Percentiles rank a stretch among this genome's conserved stretches.
Evolutionary conservation across 192 early-diverging fungal genomes (phyloP).

Genomic region (Gaertneriomyces semiglobifer): DNA sequence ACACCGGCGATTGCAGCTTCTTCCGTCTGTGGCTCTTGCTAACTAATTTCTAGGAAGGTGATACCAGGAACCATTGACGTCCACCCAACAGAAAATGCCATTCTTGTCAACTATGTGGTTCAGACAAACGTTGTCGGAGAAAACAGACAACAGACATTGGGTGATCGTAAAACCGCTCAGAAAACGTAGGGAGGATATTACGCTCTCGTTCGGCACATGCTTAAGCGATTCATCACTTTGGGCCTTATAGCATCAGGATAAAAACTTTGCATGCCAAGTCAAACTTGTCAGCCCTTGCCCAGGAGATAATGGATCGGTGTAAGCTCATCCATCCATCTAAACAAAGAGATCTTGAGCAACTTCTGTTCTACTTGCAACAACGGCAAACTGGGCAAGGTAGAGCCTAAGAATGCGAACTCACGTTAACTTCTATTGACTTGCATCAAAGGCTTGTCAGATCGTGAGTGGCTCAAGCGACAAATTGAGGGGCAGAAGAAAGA

Average conservation of each 20-base stretch:
- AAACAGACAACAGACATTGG: slow-evolving; percentile 38
- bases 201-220: slow-evolving; percentile 5
- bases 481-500: slow-evolving; percentile 28
- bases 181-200: slow-evolving; percentile 40
- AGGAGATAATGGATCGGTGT: slow-evolving; percentile 51
- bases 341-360: slow-evolving; percentile 36
- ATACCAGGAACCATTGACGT: slow-evolving; percentile 47
- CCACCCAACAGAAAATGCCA: slow-evolving; percentile 48
- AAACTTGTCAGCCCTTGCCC: slow-evolving; percentile 36
- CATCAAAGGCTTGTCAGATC: slow-evolving; percentile 19
- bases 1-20: too few species aligned
- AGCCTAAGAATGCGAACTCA: background rate
- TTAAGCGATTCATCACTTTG: background rate
- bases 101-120: slow-evolving; percentile 50
- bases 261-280: slow-evolving; percentile 31
- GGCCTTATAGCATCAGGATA: slow-evolving; percentile 37
- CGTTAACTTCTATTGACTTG: too few species aligned
- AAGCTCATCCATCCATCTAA: slow-evolving; percentile 49
- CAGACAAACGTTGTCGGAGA: slow-evolving; percentile 44
- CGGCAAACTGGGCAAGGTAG: slow-evolving; percentile 20
- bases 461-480: slow-evolving; percentile 32
- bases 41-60: slow-evolving; percentile 38
- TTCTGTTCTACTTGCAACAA: slow-evolving; percentile 43
- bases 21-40: too few species aligned
- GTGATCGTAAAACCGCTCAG: slow-evolving; percentile 43